These are phyloP conservation scores for Bretschneidera sinensis DNA, from an alignment of 345 rosid genomes.

Conservation along the genomic window DNA sequence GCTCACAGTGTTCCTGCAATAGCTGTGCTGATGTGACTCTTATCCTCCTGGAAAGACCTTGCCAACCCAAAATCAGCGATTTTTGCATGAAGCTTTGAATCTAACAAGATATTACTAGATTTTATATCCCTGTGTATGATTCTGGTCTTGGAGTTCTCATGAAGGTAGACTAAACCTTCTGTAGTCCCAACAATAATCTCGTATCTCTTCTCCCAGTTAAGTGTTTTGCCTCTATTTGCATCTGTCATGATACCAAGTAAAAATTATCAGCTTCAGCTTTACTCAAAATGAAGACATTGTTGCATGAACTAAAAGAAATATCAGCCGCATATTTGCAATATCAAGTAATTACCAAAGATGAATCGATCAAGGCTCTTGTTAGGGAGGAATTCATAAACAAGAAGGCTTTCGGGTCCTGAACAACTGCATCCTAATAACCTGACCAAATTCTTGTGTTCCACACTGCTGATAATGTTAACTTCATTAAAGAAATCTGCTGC, in stretches of 20 bases:
- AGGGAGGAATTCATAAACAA: slow-evolving; percentile 75
- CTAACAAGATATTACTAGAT: slow-evolving; percentile 85
- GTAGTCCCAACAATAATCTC: slow-evolving; percentile 68
- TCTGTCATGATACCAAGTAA: slow-evolving; percentile 34
- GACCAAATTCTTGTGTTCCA: slow-evolving; percentile 91
- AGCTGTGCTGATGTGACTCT: slow-evolving; percentile 95
- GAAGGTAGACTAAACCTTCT: slow-evolving; percentile 83
- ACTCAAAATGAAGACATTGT: not conserved
- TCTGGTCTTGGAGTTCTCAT: slow-evolving; percentile 57
- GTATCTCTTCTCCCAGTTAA: slow-evolving; percentile 69
- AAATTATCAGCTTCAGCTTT: no score
- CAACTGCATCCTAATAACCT: slow-evolving; percentile 88
- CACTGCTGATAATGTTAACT: slow-evolving; percentile 83
- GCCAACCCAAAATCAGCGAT: slow-evolving; percentile 96
- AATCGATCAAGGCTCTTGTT: slow-evolving; percentile 88
- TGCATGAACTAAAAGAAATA: not conserved
- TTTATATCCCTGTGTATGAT: slow-evolving; percentile 90
- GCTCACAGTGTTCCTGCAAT: slow-evolving; percentile 95
- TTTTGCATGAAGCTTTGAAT: slow-evolving; percentile 75
- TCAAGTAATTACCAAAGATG: slow-evolving; percentile 49
- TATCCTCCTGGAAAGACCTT: slow-evolving; percentile 82
- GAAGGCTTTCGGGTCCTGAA: slow-evolving; percentile 93
- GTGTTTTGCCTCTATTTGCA: slow-evolving; percentile 46
- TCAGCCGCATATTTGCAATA: no score
- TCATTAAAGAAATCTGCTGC: slow-evolving; percentile 93